phyloP scores from a whole-genome alignment of 345 rosid genomes.

The Gossypium bickii region DNA sequence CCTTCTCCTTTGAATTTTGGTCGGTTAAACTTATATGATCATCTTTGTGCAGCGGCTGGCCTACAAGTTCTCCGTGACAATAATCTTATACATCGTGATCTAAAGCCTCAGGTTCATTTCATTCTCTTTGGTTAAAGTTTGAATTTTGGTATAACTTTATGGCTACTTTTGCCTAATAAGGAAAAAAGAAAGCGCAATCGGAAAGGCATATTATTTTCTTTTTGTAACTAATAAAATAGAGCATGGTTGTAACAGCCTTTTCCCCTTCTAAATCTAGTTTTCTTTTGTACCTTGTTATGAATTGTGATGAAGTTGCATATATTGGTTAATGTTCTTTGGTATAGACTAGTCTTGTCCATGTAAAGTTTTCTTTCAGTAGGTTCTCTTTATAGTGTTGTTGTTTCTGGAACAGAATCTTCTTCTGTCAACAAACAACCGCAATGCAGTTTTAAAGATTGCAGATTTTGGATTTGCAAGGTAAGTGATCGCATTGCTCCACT shows the following conservation, averaged over 20 bases:
- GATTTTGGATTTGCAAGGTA: slow-evolving; percentile 99
- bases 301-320: slow-evolving; percentile 6
- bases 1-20: slow-evolving; percentile 9
- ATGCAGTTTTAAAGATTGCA: slow-evolving; percentile 79
- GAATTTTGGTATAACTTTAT: background rate
- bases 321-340: background rate
- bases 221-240: background rate
- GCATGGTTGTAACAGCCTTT: background rate
- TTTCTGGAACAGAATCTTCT: slow-evolving; percentile 80
- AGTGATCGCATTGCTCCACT: slow-evolving; percentile 8
- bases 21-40: background rate
- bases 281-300: slow-evolving; percentile 10
- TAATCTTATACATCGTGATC: slow-evolving; percentile 88
- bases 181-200: background rate
- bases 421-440: slow-evolving; percentile 55
- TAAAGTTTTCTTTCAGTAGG: background rate
- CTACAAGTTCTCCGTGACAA: slow-evolving; percentile 82
- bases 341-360: slow-evolving; percentile 14
- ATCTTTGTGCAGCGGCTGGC: slow-evolving; percentile 64
- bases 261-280: background rate
- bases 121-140: slow-evolving; percentile 11
- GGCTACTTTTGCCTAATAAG: background rate
- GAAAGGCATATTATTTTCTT: background rate
- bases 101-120: slow-evolving; percentile 87
- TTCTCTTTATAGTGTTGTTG: slow-evolving; percentile 27